These are phyloP conservation scores for Penicillium sp. DNA, from an alignment of 2,329 filamentous ascomycete genomes.

Conservation along the genomic window DNA sequence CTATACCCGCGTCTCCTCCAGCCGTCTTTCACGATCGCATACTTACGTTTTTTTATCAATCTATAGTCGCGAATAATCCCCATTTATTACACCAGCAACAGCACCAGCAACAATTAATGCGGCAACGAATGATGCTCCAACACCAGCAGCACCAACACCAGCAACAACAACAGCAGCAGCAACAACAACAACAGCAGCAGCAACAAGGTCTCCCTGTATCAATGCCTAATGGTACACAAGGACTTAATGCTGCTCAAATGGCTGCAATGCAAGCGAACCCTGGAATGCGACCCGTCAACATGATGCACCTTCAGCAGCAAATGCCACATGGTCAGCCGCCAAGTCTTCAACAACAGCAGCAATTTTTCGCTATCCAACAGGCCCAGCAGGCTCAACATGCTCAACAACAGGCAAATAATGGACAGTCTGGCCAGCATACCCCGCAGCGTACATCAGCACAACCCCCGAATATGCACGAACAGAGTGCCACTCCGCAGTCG, in stretches of 20 bases:
- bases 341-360: slow-evolving; percentile 39
- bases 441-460: slow-evolving; percentile 37
- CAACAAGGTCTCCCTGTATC: slow-evolving; percentile 35
- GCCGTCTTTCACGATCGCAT: not conserved
- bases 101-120: slow-evolving; percentile 23
- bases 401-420: slow-evolving; percentile 18
- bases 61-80: slow-evolving; percentile 34
- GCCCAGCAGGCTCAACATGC: slow-evolving; percentile 23
- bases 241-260: slow-evolving; percentile 36
- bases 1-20: not conserved
- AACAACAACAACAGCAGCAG: slow-evolving; percentile 29
- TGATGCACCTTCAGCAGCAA: slow-evolving; percentile 37
- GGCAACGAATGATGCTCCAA: slow-evolving; percentile 20
- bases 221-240: slow-evolving; percentile 36
- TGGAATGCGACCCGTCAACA: slow-evolving; percentile 33
- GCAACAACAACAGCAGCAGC: slow-evolving; percentile 27
- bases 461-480: slow-evolving; percentile 37
- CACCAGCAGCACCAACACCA: slow-evolving; percentile 28
- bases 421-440: slow-evolving; percentile 23
- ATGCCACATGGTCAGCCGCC: slow-evolving; percentile 36
- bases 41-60: slow-evolving; percentile 8
- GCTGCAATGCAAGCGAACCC: slow-evolving; percentile 38
- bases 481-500: slow-evolving; percentile 38
- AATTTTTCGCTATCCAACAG: slow-evolving; percentile 32
- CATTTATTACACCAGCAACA: slow-evolving; percentile 42